Percentiles rank a stretch among this genome's conserved stretches.
These are phyloP conservation scores for Osmozyma mogii DNA, from an alignment of 805 yeast species.

Conservation along the genomic window DNA sequence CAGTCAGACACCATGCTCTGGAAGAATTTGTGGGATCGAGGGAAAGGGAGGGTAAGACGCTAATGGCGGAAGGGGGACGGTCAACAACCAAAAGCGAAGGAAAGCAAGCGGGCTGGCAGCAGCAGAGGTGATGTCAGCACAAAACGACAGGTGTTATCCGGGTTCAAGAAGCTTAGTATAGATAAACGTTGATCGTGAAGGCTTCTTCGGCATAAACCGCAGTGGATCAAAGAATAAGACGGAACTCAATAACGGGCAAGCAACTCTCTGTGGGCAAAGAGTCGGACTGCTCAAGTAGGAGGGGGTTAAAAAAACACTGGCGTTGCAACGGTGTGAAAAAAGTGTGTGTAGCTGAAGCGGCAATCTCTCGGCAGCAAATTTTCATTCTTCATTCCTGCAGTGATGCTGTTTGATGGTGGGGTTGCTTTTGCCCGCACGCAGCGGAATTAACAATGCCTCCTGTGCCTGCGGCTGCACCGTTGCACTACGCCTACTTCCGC, in stretches of 20 bases:
- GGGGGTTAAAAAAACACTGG: background rate
- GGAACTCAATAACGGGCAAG: slow-evolving; percentile 6
- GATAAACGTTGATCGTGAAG: slow-evolving; percentile 29
- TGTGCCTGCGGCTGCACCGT: no score
- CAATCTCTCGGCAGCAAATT: no score
- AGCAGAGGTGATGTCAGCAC: slow-evolving; percentile 11
- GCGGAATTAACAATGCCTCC: no score
- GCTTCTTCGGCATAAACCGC: slow-evolving; percentile 38
- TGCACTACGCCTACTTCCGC: no score
- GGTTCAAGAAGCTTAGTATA: slow-evolving; percentile 30
- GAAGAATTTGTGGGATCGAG: background rate
- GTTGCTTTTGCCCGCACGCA: no score
- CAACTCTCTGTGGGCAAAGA: slow-evolving; percentile 2
- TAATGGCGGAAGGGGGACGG: slow-evolving; percentile 29
- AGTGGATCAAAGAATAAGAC: slow-evolving; percentile 6
- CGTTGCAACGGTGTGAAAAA: background rate
- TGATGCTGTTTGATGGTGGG: no score
- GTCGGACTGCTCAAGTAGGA: slow-evolving; percentile 1
- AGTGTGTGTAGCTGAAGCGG: background rate
- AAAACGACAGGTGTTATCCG: slow-evolving; percentile 29
- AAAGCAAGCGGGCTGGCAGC: slow-evolving; percentile 2
- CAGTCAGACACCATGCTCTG: slow-evolving; percentile 36
- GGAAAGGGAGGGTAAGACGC: slow-evolving; percentile 8
- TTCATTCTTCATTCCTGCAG: no score
- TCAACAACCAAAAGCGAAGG: slow-evolving; percentile 26